Evolutionary conservation across 1,284 basidiomycete genomes (phyloP).

Genomic region (Marasmius tenuissimus): DNA sequence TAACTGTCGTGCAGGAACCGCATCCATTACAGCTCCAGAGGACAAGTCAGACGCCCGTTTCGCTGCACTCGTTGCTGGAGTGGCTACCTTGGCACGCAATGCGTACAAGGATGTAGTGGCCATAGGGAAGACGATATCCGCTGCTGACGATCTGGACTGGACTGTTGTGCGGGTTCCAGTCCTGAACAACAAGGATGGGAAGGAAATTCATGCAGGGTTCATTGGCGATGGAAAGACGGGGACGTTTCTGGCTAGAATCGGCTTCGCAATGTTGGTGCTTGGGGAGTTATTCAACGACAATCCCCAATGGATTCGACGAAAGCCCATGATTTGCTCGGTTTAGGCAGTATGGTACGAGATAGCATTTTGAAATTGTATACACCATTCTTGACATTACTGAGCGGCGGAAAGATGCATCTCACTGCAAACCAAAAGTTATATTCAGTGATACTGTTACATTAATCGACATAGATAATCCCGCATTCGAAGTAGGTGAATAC

Average conservation of each 20-base stretch:
- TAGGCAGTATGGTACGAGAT: neutral
- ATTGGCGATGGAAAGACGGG: constrained; percentile 60
- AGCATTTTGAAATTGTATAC: too few species aligned
- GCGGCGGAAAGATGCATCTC: too few species aligned
- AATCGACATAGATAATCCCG: too few species aligned
- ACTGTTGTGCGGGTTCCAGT: constrained; percentile 66
- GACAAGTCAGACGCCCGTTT: constrained; percentile 57
- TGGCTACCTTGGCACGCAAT: constrained; percentile 34
- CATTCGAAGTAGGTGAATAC: too few species aligned
- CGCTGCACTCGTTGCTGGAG: constrained; percentile 38
- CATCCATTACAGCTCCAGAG: constrained; percentile 58
- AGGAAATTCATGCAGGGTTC: constrained; percentile 55
- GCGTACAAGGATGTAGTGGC: constrained; percentile 50
- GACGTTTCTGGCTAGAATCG: constrained; percentile 46
- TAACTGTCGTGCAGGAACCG: constrained; percentile 31
- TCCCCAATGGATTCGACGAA: constrained; percentile 47
- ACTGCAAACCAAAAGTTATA: too few species aligned
- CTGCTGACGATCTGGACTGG: constrained; percentile 55
- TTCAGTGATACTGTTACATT: too few species aligned
- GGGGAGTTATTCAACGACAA: constrained; percentile 45
- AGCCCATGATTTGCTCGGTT: constrained; percentile 10
- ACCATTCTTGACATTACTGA: too few species aligned
- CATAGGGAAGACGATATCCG: constrained; percentile 54
- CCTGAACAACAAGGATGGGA: constrained; percentile 46
- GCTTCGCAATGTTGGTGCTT: constrained; percentile 59